A percentile compares a stretch with the other conserved stretches of the same genome.
Evolutionary conservation across 129 eudicot species (phyloP).

Genomic region (Smallanthus sonchifolius): DNA sequence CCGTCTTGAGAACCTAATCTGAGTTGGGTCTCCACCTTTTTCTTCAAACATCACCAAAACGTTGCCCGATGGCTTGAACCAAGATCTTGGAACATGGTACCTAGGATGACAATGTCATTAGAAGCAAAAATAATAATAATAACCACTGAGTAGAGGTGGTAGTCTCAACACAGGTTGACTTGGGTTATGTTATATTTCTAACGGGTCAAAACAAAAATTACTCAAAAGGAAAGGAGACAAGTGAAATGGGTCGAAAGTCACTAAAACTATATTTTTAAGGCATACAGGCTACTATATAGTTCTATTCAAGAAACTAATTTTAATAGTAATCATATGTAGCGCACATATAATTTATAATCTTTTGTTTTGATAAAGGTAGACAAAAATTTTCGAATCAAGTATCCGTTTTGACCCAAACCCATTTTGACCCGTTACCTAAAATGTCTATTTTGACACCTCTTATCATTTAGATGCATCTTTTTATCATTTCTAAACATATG

Average conservation of each 20-base stretch:
- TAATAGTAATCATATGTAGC: not conserved
- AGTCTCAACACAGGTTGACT: not conserved
- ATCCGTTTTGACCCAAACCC: not conserved
- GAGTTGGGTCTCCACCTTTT: constrained; percentile 92
- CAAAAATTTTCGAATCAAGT: not conserved
- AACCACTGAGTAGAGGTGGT: not conserved
- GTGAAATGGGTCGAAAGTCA: not conserved
- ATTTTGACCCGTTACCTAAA: not conserved
- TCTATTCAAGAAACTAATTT: not conserved
- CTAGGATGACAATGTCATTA: constrained; percentile 28
- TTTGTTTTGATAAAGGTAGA: not conserved
- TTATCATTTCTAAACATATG: not conserved
- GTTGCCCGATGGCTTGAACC: constrained; percentile 93
- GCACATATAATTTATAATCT: not conserved
- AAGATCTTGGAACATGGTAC: constrained; percentile 97
- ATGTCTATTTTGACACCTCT: not conserved
- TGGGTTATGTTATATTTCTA: not conserved
- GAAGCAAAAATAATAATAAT: not conserved
- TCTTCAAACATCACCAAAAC: constrained; percentile 87
- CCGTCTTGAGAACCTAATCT: constrained; percentile 65
- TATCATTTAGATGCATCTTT: not conserved
- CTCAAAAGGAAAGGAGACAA: no score
- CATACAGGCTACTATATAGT: not conserved
- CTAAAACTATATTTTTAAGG: not conserved
- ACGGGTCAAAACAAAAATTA: not conserved